phyloP scores from a whole-genome alignment of 306 rosid genomes.

The Lupinus albus region DNA sequence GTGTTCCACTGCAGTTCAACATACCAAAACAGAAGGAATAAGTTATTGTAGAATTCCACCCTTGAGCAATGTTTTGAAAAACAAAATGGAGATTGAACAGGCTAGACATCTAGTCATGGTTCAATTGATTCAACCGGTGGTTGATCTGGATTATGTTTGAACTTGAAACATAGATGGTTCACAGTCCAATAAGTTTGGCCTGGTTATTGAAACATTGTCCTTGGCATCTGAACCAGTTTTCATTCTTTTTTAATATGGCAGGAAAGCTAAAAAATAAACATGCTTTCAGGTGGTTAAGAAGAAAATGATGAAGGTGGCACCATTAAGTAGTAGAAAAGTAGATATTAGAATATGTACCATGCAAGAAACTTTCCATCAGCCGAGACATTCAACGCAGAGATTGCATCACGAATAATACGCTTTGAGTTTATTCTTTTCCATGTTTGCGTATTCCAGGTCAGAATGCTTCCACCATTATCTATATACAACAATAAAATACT shows the following conservation, averaged over 20 bases:
- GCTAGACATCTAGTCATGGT: not conserved
- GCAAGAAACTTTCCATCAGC: conserved; percentile 82
- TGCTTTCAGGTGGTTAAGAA: conserved; percentile 13
- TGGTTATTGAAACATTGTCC: not conserved
- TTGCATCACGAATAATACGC: conserved; percentile 60
- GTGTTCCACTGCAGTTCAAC: conserved; percentile 80
- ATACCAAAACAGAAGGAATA: conserved; percentile 40
- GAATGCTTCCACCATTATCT: conserved; percentile 78
- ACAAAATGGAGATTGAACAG: not conserved
- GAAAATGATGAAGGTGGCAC: conserved; percentile 3
- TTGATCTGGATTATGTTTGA: too few species aligned
- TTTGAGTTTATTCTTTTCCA: conserved; percentile 76
- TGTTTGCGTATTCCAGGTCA: conserved; percentile 78
- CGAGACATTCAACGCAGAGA: conserved; percentile 77
- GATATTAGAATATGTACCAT: conserved; percentile 60
- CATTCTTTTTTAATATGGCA: not conserved
- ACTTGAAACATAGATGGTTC: too few species aligned
- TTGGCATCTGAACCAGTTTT: not conserved
- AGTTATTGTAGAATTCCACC: conserved; percentile 34
- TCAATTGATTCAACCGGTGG: not conserved
- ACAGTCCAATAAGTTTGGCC: too few species aligned
- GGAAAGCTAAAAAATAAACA: conserved; percentile 22
- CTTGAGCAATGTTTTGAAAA: not conserved
- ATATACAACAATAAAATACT: conserved; percentile 29
- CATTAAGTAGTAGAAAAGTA: conserved; percentile 17